Conservation (phyloP, 1,284 basidiomycete genomes). For the Psilocybe mexicana region DNA sequence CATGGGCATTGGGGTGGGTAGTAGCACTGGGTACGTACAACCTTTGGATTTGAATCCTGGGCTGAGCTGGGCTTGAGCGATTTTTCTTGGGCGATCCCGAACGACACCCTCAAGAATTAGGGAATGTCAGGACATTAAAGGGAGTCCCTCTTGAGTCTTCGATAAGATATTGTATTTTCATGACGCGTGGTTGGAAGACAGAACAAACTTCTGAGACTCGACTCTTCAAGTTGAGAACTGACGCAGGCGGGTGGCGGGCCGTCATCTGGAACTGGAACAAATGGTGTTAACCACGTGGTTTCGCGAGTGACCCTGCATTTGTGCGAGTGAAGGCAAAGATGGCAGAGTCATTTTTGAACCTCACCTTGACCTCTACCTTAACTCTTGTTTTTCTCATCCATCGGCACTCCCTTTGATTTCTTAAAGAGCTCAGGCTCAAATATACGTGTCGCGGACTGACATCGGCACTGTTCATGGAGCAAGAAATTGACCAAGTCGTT, state of each 20-base stretch:
- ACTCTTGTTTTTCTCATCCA: constrained; percentile 9
- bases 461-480: constrained; percentile 52
- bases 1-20: too few species aligned
- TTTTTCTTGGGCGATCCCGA: too few species aligned
- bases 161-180: too few species aligned
- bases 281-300: constrained; percentile 17
- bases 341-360: constrained; percentile 16
- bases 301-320: constrained; percentile 6
- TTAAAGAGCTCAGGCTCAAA: constrained; percentile 13
- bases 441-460: constrained; percentile 16
- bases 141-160: too few species aligned
- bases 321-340: constrained; percentile 4
- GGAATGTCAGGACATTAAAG: too few species aligned
- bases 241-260: not conserved
- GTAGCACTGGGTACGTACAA: too few species aligned
- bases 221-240: not conserved
- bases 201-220: not conserved
- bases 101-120: too few species aligned
- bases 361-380: not conserved
- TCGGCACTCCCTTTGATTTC: constrained; percentile 4
- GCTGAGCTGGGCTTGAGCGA: too few species aligned
- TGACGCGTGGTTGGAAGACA: too few species aligned
- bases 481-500: constrained; percentile 73
- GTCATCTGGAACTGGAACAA: not conserved
- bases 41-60: too few species aligned